Conservation (phyloP, 306 rosid genomes). For the Rubus parviflorus region DNA sequence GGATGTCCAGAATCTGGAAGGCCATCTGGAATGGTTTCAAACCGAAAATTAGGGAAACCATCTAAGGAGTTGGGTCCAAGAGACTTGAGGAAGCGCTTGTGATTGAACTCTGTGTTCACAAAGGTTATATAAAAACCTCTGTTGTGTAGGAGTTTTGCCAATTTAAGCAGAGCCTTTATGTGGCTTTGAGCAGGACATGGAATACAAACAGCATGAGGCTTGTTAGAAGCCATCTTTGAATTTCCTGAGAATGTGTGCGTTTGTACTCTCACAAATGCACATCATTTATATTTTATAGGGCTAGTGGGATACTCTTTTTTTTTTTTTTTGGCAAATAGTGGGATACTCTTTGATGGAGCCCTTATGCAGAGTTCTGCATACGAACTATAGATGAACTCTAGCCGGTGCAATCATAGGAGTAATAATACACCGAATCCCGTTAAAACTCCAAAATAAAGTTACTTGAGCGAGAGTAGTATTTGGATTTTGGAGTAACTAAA, state of each 20-base stretch:
- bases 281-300: not conserved
- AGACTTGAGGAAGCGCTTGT: not conserved
- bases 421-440: too few species aligned
- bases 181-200: not conserved
- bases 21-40: not conserved
- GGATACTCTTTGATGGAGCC: not conserved
- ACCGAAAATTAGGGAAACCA: not conserved
- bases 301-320: not conserved
- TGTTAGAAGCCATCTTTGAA: not conserved
- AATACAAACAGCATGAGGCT: constrained; percentile 1
- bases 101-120: not conserved
- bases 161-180: not conserved
- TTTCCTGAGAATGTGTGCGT: not conserved
- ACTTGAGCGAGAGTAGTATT: too few species aligned
- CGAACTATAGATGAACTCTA: too few species aligned
- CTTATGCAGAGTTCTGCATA: too few species aligned
- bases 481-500: too few species aligned
- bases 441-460: too few species aligned
- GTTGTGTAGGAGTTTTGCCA: not conserved
- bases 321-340: too few species aligned
- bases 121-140: not conserved
- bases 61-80: not conserved
- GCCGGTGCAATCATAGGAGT: too few species aligned
- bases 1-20: not conserved
- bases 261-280: not conserved